Percentiles rank a stretch among this genome's conserved stretches.
These are phyloP conservation scores for Lachancea mirantina DNA, from an alignment of 805 yeast species.

Conservation along the genomic window DNA sequence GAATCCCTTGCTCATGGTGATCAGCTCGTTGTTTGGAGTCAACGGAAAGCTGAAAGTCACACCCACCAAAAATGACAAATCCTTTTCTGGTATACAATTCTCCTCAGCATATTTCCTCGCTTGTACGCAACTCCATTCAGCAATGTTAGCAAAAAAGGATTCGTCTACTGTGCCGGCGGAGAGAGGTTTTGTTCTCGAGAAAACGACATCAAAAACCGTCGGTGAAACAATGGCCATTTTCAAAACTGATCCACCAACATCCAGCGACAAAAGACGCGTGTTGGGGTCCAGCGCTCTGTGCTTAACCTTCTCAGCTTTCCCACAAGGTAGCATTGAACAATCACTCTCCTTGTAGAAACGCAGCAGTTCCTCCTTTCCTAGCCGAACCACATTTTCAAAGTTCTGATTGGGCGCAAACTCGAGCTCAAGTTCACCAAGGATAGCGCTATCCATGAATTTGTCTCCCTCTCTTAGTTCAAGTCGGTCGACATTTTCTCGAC, in stretches of 20 bases:
- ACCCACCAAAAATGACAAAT: slow-evolving; percentile 21
- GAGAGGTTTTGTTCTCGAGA: slow-evolving; percentile 12
- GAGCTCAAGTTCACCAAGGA: too few relatives aligned
- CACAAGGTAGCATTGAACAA: slow-evolving; percentile 18
- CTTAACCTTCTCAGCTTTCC: slow-evolving; percentile 1
- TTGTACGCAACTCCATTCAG: slow-evolving; percentile 14
- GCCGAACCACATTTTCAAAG: too few relatives aligned
- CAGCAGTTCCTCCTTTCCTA: slow-evolving; percentile 15
- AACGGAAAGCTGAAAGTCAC: slow-evolving; percentile 31
- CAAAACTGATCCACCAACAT: slow-evolving; percentile 26
- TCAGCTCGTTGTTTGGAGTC: slow-evolving; percentile 29
- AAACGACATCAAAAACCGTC: slow-evolving; percentile 10
- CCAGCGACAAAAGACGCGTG: slow-evolving; percentile 17
- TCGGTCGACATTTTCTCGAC: too few relatives aligned
- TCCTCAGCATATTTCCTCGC: slow-evolving; percentile 4
- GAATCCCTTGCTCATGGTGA: slow-evolving; percentile 59
- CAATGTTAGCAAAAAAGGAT: slow-evolving; percentile 16
- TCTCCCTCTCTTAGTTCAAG: too few relatives aligned
- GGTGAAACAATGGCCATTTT: slow-evolving; percentile 19
- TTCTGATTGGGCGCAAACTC: too few relatives aligned
- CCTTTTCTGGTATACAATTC: not conserved
- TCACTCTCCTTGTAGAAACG: slow-evolving; percentile 13
- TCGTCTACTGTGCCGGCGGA: slow-evolving; percentile 13
- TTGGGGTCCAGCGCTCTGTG: slow-evolving; percentile 1
- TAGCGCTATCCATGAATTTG: too few relatives aligned